Conservation (phyloP, 1,139 yeast species). For the Blastobotrys capitulatus region DNA sequence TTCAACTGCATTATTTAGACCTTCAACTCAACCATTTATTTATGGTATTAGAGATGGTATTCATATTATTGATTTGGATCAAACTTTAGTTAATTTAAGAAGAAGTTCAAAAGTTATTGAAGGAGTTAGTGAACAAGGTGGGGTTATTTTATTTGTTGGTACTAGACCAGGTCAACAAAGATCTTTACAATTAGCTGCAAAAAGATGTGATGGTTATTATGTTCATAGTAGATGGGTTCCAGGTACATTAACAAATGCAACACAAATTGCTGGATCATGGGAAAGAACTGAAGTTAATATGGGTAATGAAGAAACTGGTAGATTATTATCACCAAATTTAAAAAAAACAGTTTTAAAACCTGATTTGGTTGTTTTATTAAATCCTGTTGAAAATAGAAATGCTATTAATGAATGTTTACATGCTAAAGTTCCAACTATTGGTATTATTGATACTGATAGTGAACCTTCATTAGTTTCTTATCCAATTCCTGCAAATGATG, state of each 20-base stretch:
- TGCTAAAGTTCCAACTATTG: constrained; percentile 85
- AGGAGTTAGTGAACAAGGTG: constrained; percentile 80
- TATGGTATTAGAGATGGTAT: constrained; percentile 86
- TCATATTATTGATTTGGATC: constrained; percentile 82
- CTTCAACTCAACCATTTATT: constrained; percentile 81
- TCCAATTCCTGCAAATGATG: constrained; percentile 96
- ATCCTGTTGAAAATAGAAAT: constrained; percentile 83
- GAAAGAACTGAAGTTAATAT: constrained; percentile 63
- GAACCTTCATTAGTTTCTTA: constrained; percentile 88
- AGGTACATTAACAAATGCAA: constrained; percentile 85
- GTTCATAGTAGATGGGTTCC: constrained; percentile 90
- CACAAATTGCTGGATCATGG: constrained; percentile 59
- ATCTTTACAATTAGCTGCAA: constrained; percentile 74
- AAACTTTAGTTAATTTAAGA: constrained; percentile 67
- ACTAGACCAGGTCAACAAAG: constrained; percentile 74
- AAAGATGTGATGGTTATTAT: constrained; percentile 70
- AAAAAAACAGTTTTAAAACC: constrained; percentile 54
- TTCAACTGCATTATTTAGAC: constrained; percentile 70
- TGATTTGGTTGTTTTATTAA: constrained; percentile 77
- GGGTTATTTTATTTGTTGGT: constrained; percentile 78
- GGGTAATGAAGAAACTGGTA: constrained; percentile 54
- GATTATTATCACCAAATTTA: constrained; percentile 43
- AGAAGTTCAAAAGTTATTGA: constrained; percentile 76
- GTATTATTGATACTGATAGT: constrained; percentile 87
- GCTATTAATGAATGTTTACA: constrained; percentile 78